Evolutionary conservation across 2,329 filamentous ascomycete species (phyloP).

Genomic region (Neonectria neomacrospora): DNA sequence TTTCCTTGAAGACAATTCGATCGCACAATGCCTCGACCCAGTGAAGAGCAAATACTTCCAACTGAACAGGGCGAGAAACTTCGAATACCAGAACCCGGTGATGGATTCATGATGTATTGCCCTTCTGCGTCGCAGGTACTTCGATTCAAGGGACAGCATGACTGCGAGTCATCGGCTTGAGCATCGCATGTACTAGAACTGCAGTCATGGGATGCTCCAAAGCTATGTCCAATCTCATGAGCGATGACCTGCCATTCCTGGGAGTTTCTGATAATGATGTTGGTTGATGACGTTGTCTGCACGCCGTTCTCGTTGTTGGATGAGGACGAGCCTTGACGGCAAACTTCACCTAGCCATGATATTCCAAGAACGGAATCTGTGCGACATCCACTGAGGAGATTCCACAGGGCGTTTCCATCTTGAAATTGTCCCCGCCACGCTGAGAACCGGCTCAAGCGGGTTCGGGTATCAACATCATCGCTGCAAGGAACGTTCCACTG

Average conservation of each 20-base stretch:
- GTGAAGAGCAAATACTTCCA: conserved; percentile 86
- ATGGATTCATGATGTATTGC: conserved; percentile 90
- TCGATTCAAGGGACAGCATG: conserved; percentile 76
- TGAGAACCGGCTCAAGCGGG: conserved; percentile 83
- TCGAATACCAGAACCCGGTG: conserved; percentile 73
- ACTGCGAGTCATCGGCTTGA: conserved; percentile 6
- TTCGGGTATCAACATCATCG: conserved; percentile 68
- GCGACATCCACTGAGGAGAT: conserved; percentile 77
- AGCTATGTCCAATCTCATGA: conserved; percentile 80
- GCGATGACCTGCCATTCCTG: conserved; percentile 92
- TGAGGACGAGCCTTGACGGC: conserved; percentile 60
- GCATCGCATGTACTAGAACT: conserved; percentile 21
- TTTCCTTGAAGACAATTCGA: conserved; percentile 80
- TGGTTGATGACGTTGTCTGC: conserved; percentile 77
- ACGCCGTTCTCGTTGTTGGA: conserved; percentile 68
- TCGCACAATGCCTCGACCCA: conserved; percentile 78
- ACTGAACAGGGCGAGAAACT: conserved; percentile 84
- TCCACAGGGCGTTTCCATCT: conserved; percentile 88
- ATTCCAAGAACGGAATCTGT: conserved; percentile 84
- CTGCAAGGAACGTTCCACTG: conserved; percentile 84
- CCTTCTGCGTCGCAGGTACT: conserved; percentile 75
- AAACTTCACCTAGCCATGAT: conserved; percentile 87
- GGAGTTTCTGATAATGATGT: conserved; percentile 76
- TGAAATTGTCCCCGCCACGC: conserved; percentile 76
- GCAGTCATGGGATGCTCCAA: conserved; percentile 36